Base-by-base conservation (phyloP, 2,329 filamentous ascomycete genomes). In the Dactylellina haptotyla region DNA sequence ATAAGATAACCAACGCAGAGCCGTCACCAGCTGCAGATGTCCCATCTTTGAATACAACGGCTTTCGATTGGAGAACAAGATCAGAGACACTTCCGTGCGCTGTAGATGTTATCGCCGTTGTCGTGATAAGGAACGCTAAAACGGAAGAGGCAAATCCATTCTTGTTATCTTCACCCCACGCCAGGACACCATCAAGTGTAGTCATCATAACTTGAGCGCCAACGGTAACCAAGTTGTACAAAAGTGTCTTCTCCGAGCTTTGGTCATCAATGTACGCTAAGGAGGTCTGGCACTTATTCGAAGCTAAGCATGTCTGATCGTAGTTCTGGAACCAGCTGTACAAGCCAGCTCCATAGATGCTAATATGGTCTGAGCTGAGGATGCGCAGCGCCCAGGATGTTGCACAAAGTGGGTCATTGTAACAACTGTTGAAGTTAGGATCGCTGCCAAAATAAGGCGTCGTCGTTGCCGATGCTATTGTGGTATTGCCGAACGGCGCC, bases 221-320 rank as follows among this genome's bases (percentile, higher is more conserved):
- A 28, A 69, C 56, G 3, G 64, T 69, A 8, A 62, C 23, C 16
- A 69, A 28, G n/a, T 69, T 69, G 9, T 69, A 51, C 32, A 69
- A 16, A 4, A 28, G 20, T 16, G 23, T 30, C 23, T 43, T 57
- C 23, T 57, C 34, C 4, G 37, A 41, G 18, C 34, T 57, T 10
- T 26, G 12, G 23, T 57, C 53, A 28, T 57, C 53, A 18, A 57
- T 57, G 4, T 57, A 41, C 2, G 53, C 34, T 10, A 57, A 26
- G 18, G 14, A 14, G 2, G 34, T 57, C 18, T 69, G 66, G 18
- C 70, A 74, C 12, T 51, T 53, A 5, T 59, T 41, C 16, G 43
- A 16, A 3, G 41, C 16, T n/a, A 93, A 85, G 78, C 91, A 95
- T 16, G 84, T 83, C 81, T 93, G 89, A 37, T 82, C 61, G 53